A percentile compares a stretch with the other conserved stretches of the same genome.
phyloP scores from a whole-genome alignment of 257 asterid species.

The Mentha longifolia region DNA sequence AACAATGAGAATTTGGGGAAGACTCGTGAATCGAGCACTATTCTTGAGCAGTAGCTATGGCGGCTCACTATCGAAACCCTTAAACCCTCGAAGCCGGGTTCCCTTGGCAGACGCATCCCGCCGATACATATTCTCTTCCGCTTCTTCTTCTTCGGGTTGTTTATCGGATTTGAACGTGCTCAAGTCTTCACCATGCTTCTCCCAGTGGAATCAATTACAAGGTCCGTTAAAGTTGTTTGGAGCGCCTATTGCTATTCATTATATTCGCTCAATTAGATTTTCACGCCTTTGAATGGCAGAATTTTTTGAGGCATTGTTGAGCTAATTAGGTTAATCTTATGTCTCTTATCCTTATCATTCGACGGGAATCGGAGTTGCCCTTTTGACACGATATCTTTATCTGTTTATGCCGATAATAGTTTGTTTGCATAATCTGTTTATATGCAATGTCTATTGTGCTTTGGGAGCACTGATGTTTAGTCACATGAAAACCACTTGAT shows the following conservation, averaged over 20 bases:
- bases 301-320: neutral
- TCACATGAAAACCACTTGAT: neutral
- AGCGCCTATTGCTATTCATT: neutral
- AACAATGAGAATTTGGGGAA: conserved; percentile 53
- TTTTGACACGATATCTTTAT: neutral
- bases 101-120: conserved; percentile 27
- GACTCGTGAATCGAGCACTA: conserved; percentile 49
- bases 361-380: neutral
- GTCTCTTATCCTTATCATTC: neutral
- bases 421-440: neutral
- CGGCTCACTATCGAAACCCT: conserved; percentile 43
- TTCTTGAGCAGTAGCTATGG: conserved; percentile 40
- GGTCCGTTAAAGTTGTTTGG: conserved; percentile 41
- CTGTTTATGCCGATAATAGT: neutral
- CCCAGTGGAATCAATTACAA: conserved; percentile 46
- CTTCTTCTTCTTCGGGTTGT: conserved; percentile 21
- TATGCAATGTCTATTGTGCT: neutral
- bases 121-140: conserved; percentile 41
- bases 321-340: neutral
- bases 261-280: neutral
- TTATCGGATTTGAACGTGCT: conserved; percentile 33
- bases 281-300: neutral
- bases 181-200: conserved; percentile 38
- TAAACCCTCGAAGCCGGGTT: conserved; percentile 27
- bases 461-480: neutral